Conservation (phyloP, 306 rosid genomes). For the Albizia julibrissin region DNA sequence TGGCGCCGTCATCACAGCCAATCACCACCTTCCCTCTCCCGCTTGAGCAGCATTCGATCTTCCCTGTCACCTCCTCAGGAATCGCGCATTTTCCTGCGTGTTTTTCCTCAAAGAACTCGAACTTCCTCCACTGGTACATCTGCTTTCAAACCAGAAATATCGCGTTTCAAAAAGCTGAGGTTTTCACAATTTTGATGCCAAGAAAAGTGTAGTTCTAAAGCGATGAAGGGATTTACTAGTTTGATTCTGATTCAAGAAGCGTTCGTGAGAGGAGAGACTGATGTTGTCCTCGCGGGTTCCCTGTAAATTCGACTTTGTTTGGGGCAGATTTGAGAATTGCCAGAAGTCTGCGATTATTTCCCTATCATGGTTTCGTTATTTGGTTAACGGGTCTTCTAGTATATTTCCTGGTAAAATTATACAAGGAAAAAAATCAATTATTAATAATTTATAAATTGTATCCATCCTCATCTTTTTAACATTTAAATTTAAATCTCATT, state of each 20-base stretch:
- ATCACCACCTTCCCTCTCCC: constrained; percentile 92
- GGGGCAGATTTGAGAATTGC: not conserved
- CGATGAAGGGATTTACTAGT: not conserved
- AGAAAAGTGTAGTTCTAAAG: not conserved
- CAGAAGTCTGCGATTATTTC: not conserved
- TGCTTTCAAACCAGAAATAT: constrained; percentile 17
- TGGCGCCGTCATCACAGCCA: constrained; percentile 79
- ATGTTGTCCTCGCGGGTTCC: not conserved
- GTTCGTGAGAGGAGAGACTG: not conserved
- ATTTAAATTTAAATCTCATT: too few species aligned
- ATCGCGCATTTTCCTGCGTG: constrained; percentile 63
- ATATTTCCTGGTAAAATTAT: not conserved
- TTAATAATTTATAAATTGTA: not conserved
- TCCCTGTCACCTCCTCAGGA: constrained; percentile 66
- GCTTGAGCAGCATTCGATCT: constrained; percentile 83
- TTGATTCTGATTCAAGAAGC: not conserved
- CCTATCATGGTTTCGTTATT: not conserved
- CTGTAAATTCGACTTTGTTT: not conserved
- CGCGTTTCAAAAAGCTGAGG: not conserved
- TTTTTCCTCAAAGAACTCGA: constrained; percentile 95
- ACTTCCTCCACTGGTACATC: constrained; percentile 98
- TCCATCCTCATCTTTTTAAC: too few species aligned
- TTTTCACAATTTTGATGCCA: not conserved
- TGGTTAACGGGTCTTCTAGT: not conserved
- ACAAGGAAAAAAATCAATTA: not conserved